Evolutionary conservation across 805 yeast genomes (phyloP).

Genomic region (Cyberlindnera japonica): DNA sequence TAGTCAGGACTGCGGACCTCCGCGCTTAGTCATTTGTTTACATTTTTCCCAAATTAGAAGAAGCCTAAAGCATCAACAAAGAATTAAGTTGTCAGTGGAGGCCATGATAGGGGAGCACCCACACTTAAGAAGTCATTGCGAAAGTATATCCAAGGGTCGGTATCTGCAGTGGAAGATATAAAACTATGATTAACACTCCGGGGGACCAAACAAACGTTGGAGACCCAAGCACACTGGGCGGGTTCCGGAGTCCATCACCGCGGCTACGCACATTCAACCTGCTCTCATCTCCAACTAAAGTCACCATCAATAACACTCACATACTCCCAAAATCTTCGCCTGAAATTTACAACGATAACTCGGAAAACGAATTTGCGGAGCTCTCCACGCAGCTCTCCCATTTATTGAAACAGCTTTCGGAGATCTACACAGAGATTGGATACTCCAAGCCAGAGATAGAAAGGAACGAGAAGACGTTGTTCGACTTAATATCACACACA

Average conservation of each 20-base stretch:
- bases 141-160: not conserved
- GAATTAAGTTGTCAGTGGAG: not conserved
- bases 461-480: slow-evolving; percentile 46
- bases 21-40: slow-evolving; percentile 8
- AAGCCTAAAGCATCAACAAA: not conserved
- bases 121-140: not conserved
- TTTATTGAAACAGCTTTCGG: slow-evolving; percentile 37
- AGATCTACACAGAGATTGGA: slow-evolving; percentile 51
- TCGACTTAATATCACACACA: slow-evolving; percentile 45
- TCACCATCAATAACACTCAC: slow-evolving; percentile 12
- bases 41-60: slow-evolving; percentile 13
- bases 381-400: slow-evolving; percentile 18
- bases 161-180: not conserved
- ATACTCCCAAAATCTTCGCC: slow-evolving; percentile 11
- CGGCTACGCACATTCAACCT: slow-evolving; percentile 17
- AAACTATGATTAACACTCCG: not conserved
- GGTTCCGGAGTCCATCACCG: slow-evolving; percentile 18
- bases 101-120: not conserved
- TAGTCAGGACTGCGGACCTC: not conserved
- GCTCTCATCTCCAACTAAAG: slow-evolving; percentile 26
- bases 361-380: slow-evolving; percentile 14
- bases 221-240: not conserved
- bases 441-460: slow-evolving; percentile 47
- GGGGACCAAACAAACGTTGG: not conserved
- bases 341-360: not conserved